Evolutionary conservation across 1,139 yeast species (phyloP).

Genomic region (Pneumocystis carinii): DNA sequence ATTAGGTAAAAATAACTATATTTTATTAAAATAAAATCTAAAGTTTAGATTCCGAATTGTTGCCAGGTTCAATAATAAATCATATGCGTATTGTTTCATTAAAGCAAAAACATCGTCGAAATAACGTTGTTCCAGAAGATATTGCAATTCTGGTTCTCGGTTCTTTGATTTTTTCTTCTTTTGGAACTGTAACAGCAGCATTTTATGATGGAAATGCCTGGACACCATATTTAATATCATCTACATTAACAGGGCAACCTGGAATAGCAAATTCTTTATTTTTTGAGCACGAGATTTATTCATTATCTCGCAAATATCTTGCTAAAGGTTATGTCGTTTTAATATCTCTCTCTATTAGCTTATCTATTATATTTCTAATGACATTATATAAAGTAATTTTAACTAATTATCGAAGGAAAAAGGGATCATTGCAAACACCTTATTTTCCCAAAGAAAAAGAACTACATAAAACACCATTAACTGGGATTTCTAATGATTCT

Average conservation of each 20-base stretch:
- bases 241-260: conserved; percentile 19
- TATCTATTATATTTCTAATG: conserved; percentile 53
- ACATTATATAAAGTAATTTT: background rate
- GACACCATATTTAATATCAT: conserved; percentile 48
- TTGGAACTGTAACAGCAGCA: conserved; percentile 55
- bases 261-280: conserved; percentile 13
- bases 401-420: background rate
- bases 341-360: conserved; percentile 71
- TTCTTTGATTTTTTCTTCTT: conserved; percentile 32
- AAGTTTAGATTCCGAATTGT: conserved; percentile 24
- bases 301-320: conserved; percentile 17
- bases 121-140: conserved; percentile 29
- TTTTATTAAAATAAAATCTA: background rate
- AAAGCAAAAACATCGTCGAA: conserved; percentile 22
- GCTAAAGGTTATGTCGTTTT: conserved; percentile 71
- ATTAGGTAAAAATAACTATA: conserved; percentile 11
- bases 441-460: background rate
- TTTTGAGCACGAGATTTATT: conserved; percentile 14
- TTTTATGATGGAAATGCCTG: conserved; percentile 54
- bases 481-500: background rate
- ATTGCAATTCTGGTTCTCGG: conserved; percentile 52
- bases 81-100: conserved; percentile 25
- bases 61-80: conserved; percentile 19
- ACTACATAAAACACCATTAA: background rate
- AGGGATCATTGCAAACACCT: background rate